These are phyloP conservation scores for Naganishia randhawae DNA, from an alignment of 768 basidiomycete species.

Conservation along the genomic window DNA sequence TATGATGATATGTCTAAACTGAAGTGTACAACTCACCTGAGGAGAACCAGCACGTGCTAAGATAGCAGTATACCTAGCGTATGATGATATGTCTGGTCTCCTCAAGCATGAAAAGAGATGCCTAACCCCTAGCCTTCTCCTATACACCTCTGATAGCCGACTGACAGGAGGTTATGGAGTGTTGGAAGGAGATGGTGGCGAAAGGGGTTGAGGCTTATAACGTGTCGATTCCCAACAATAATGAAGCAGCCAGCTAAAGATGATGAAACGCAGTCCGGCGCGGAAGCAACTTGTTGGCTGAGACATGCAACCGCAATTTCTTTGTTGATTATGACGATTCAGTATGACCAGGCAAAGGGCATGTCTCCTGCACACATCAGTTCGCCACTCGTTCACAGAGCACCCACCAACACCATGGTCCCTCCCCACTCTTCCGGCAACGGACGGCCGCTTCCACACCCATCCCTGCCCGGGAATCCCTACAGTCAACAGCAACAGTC, in stretches of 20 bases:
- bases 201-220: background rate
- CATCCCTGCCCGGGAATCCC: slow-evolving; percentile 25
- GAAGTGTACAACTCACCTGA: background rate
- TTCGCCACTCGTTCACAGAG: no score
- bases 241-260: no score
- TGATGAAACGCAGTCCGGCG: no score
- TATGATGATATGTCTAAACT: no score
- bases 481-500: background rate
- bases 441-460: background rate
- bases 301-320: background rate
- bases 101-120: background rate
- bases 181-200: background rate
- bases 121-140: background rate
- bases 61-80: background rate
- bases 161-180: background rate
- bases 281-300: background rate
- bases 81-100: background rate
- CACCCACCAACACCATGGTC: background rate
- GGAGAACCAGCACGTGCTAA: background rate
- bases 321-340: background rate
- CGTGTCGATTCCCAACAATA: background rate
- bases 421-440: background rate
- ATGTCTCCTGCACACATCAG: no score
- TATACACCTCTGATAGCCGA: background rate
- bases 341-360: background rate